Percentiles rank a stretch among this genome's conserved stretches.
phyloP scores from a whole-genome alignment of 345 rosid genomes.

The Firmiana major region DNA sequence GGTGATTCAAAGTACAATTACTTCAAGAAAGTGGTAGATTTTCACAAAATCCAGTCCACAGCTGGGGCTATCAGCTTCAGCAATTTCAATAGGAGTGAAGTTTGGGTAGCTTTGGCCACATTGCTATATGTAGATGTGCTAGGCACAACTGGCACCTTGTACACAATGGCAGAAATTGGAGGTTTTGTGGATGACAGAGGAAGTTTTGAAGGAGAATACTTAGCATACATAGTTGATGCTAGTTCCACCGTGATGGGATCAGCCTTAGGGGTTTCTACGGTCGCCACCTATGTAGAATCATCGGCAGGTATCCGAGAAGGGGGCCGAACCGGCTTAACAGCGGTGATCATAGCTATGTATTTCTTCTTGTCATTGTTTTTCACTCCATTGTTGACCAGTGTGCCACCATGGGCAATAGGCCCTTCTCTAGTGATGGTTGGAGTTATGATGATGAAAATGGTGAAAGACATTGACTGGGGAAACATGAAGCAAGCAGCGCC shows the following conservation, averaged over 20 bases:
- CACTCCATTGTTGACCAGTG: conserved; percentile 61
- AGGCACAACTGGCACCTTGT: conserved; percentile 64
- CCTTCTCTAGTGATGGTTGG: conserved; percentile 84
- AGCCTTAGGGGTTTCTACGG: conserved; percentile 61
- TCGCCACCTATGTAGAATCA: conserved; percentile 69
- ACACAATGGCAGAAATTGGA: conserved; percentile 79
- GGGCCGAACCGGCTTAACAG: conserved; percentile 85
- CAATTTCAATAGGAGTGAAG: conserved; percentile 45
- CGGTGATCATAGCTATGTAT: conserved; percentile 50
- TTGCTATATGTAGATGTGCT: conserved; percentile 70
- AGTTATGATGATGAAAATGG: conserved; percentile 84
- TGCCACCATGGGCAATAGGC: conserved; percentile 93
- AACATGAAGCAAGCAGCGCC: conserved; percentile 66
- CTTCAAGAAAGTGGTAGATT: conserved; percentile 66
- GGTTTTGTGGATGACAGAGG: conserved; percentile 62
- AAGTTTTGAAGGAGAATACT: conserved; percentile 74
- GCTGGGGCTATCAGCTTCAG: conserved; percentile 66
- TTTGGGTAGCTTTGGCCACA: conserved; percentile 72
- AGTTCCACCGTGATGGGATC: conserved; percentile 74
- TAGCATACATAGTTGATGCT: conserved; percentile 74
- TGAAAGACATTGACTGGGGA: conserved; percentile 68
- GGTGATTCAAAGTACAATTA: conserved; percentile 63
- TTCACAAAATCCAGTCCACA: conserved; percentile 68
- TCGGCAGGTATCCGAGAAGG: conserved; percentile 90
- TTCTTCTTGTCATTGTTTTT: conserved; percentile 63